Base-by-base conservation (phyloP, 2,329 filamentous ascomycete genomes). In the Trichoderma atroviride region DNA sequence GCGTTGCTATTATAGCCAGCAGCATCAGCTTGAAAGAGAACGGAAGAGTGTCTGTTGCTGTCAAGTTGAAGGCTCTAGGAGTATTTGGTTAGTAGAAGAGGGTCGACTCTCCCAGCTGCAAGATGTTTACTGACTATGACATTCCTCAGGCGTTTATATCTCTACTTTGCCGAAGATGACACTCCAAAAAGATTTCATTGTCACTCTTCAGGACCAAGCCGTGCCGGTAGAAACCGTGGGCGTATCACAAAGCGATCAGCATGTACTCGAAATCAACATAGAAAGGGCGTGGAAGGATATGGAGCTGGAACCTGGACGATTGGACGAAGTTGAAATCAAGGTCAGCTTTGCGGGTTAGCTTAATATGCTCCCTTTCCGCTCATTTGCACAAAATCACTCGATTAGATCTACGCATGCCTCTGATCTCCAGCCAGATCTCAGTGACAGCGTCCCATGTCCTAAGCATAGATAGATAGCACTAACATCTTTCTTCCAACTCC, bases 31-130 rank as follows among this genome's bases (percentile, higher is more conserved):
- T 89, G 55, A 75, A 74, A 4, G 76, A 73, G 9, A 90, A 88
- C 69, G 88, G 89, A 0, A 82, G 88, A 19, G 80, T 96, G 24
- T 80, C 88, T 9, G 80, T 96, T 14, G 88, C 89, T 74, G 87
- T 91, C 1, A 87, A 85, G 16, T 77, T 97, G 53, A 97, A 97
- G 77, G 94, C 94, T 0, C 81, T 97, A 1, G 95, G 95, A 0
- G 84, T 85, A 24, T 83, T 93, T 22, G 92, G 91, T 88, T 82
- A 27, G 59, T 24, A 27, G 2, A 58, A n/a, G 43, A 43, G 40
- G 50, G 5, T 2, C 3, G 4, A 50, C 5, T 1, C 11, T 62
- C 33, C 22, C 5, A 14, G 13, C 16, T 24, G 19, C 16, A 22
- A 40, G n/a, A 2, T 22, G 0, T 43, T 19, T 60, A 11, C 68